These are phyloP conservation scores for Anisogramma anomala DNA, from an alignment of 2,329 filamentous ascomycete species.

Conservation along the genomic window DNA sequence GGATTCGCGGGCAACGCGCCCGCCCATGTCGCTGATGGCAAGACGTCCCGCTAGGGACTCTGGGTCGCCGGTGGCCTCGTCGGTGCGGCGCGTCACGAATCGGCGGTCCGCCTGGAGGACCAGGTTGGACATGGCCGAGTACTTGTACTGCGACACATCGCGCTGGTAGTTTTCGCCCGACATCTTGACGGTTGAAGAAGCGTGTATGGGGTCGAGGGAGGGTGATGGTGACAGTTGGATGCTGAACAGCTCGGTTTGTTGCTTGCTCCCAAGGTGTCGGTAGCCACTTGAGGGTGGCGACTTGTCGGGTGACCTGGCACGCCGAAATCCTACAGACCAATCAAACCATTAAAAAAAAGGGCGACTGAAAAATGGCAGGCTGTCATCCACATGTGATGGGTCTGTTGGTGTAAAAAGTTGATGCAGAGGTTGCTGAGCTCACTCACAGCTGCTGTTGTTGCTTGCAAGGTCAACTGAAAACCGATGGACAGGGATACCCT, in stretches of 20 bases:
- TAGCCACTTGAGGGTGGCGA: slow-evolving; percentile 6
- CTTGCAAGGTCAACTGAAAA: slow-evolving; percentile 11
- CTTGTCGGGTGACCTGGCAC: slow-evolving; percentile 9
- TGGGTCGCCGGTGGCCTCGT: slow-evolving; percentile 93
- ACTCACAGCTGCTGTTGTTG: no score
- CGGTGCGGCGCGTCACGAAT: slow-evolving; percentile 81
- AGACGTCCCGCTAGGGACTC: slow-evolving; percentile 93
- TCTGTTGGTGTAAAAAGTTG: not conserved
- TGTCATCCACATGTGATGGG: not conserved
- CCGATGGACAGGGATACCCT: not conserved
- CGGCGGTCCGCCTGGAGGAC: slow-evolving; percentile 98
- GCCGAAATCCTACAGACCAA: slow-evolving; percentile 4
- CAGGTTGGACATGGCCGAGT: slow-evolving; percentile 99
- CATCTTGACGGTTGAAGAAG: slow-evolving; percentile 41
- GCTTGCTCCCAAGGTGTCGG: not conserved
- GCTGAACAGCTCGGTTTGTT: slow-evolving; percentile 6
- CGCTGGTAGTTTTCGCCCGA: slow-evolving; percentile 51
- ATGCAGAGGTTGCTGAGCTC: slow-evolving; percentile 11
- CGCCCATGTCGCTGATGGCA: slow-evolving; percentile 90
- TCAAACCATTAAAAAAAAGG: slow-evolving; percentile 13
- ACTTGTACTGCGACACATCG: slow-evolving; percentile 95
- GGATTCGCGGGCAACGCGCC: slow-evolving; percentile 64
- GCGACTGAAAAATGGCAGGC: not conserved
- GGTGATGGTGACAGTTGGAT: slow-evolving; percentile 1
- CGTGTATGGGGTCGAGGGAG: not conserved